Percentiles rank a stretch among this genome's conserved stretches.
These are phyloP conservation scores for Leccinellum luteum DNA, from an alignment of 768 basidiomycete genomes.

Conservation along the genomic window DNA sequence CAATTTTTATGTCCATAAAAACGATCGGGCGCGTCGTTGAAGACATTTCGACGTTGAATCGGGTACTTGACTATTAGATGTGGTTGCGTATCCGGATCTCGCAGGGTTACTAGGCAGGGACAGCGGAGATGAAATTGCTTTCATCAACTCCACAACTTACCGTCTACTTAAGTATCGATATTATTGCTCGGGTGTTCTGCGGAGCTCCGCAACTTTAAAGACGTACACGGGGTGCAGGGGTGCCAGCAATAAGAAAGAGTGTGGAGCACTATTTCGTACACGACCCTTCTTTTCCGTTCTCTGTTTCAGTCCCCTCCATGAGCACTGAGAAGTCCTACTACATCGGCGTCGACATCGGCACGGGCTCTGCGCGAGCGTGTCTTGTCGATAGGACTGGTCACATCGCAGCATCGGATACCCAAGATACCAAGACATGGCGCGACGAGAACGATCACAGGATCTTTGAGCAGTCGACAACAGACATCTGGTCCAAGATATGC, in stretches of 20 bases:
- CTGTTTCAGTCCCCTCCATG: slow-evolving; percentile 27
- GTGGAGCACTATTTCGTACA: slow-evolving; percentile 16
- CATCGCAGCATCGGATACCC: slow-evolving; percentile 74
- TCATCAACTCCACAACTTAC: neutral
- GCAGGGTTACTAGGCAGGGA: too few relatives aligned
- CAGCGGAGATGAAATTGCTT: neutral
- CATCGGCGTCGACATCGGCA: slow-evolving; percentile 84
- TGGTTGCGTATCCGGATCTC: neutral
- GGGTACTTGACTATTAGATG: neutral
- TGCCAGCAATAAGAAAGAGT: neutral
- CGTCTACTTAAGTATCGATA: neutral
- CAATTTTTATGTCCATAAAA: slow-evolving; percentile 96
- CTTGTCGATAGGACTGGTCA: slow-evolving; percentile 69
- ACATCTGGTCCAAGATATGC: slow-evolving; percentile 81
- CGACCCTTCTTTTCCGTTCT: neutral
- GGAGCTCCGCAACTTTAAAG: neutral
- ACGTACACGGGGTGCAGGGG: too few relatives aligned
- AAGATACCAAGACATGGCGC: slow-evolving; percentile 83
- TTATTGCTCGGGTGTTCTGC: neutral
- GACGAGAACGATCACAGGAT: slow-evolving; percentile 83
- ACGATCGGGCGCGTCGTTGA: slow-evolving; percentile 75
- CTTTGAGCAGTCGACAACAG: slow-evolving; percentile 91
- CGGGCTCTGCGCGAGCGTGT: slow-evolving; percentile 88
- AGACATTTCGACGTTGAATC: slow-evolving; percentile 33
- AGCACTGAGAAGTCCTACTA: slow-evolving; percentile 45